These are phyloP conservation scores for Datisca glomerata DNA, from an alignment of 306 rosid genomes.

Conservation along the genomic window DNA sequence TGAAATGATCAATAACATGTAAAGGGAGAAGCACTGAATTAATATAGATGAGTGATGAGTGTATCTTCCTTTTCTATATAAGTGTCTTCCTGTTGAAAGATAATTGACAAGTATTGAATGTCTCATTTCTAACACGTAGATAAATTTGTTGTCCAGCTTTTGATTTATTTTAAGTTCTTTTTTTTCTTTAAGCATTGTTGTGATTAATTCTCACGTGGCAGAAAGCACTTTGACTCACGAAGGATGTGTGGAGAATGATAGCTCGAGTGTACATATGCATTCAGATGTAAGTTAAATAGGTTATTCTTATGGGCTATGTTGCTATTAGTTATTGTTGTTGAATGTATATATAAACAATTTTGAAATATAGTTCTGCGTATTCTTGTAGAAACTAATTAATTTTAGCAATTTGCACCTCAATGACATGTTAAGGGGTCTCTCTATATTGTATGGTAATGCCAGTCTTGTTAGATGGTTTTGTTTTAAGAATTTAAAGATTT, in stretches of 20 bases:
- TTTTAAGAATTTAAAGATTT: too few species aligned
- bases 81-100: neutral
- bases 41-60: too few species aligned
- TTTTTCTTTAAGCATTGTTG: neutral
- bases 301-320: conserved; percentile 1
- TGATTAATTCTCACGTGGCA: conserved; percentile 5
- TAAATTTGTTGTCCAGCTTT: neutral
- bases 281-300: conserved; percentile 37
- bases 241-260: conserved; percentile 20
- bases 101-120: neutral
- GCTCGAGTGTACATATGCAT: conserved; percentile 21
- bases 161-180: neutral
- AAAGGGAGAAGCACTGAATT: too few species aligned
- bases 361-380: too few species aligned
- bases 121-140: neutral
- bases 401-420: too few species aligned
- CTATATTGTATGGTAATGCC: too few species aligned
- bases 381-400: too few species aligned
- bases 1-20: too few species aligned
- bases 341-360: neutral
- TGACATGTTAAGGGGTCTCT: too few species aligned
- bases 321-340: neutral
- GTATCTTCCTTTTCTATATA: too few species aligned
- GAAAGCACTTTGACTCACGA: conserved; percentile 44
- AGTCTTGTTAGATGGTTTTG: neutral